Conservation (phyloP, 805 yeast species). For the Clavispora phyllophila region DNA sequence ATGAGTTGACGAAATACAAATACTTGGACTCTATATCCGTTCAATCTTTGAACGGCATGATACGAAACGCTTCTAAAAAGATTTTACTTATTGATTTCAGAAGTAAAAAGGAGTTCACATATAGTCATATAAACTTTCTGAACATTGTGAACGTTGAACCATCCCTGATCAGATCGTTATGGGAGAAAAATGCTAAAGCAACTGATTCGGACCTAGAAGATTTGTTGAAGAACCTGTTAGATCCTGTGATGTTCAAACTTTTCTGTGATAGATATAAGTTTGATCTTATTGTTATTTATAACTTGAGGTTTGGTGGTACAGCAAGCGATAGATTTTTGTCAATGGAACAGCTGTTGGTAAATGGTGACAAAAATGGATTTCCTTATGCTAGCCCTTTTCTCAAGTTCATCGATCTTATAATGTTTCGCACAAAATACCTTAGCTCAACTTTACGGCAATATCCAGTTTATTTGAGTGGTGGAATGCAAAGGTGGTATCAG, state of each 20-base stretch:
- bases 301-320: slow-evolving; percentile 36
- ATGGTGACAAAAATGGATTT: slow-evolving; percentile 31
- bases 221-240: slow-evolving; percentile 50
- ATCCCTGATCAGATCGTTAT: slow-evolving; percentile 12
- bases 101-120: slow-evolving; percentile 51
- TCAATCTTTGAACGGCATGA: slow-evolving; percentile 5
- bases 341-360: slow-evolving; percentile 33
- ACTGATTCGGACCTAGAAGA: slow-evolving; percentile 65
- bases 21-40: slow-evolving; percentile 9
- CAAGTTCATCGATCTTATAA: slow-evolving; percentile 36
- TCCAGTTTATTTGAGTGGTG: slow-evolving; percentile 35
- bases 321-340: slow-evolving; percentile 26
- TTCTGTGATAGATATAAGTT: slow-evolving; percentile 52
- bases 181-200: slow-evolving; percentile 28
- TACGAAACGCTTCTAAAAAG: slow-evolving; percentile 4
- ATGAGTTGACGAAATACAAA: not conserved
- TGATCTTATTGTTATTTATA: slow-evolving; percentile 64
- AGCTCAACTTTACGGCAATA: slow-evolving; percentile 27
- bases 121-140: slow-evolving; percentile 55
- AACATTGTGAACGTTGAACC: slow-evolving; percentile 78
- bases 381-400: slow-evolving; percentile 54
- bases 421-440: slow-evolving; percentile 27
- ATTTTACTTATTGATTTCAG: slow-evolving; percentile 72
- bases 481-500: slow-evolving; percentile 30
- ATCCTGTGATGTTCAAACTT: slow-evolving; percentile 47